Evolutionary conservation across 371 early-diverging fungal species (phyloP).

Genomic region (Nosema granulosis): DNA sequence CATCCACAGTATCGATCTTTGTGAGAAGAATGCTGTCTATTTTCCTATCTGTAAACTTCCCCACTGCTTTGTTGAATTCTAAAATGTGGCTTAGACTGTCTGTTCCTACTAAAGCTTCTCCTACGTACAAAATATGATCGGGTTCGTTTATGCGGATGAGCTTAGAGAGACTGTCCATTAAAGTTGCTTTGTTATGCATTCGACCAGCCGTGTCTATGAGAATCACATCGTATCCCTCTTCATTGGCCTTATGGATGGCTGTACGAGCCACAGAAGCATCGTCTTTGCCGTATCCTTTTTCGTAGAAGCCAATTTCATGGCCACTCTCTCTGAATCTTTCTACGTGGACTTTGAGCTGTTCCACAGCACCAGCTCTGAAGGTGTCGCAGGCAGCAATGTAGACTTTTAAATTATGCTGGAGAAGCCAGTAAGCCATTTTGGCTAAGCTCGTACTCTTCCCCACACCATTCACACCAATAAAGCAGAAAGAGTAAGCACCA

Average conservation of each 20-base stretch:
- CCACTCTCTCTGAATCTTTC: conserved; percentile 76
- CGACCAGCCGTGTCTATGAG: conserved; percentile 97
- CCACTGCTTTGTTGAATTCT: conserved; percentile 87
- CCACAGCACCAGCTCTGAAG: conserved; percentile 96
- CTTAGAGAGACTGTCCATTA: conserved; percentile 90
- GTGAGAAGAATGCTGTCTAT: conserved; percentile 93
- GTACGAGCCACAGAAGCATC: conserved; percentile 92
- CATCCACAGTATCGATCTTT: conserved; percentile 96
- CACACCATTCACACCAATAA: conserved; percentile 98
- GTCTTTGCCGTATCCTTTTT: conserved; percentile 95
- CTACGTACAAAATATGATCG: conserved; percentile 94
- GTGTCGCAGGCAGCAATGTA: conserved; percentile 98
- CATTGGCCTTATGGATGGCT: conserved; percentile 76
- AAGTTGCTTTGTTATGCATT: conserved; percentile 94
- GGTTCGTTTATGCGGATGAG: conserved; percentile 84
- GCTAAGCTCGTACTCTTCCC: conserved; percentile 92
- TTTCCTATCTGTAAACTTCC: conserved; percentile 72
- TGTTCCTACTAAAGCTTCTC: conserved; percentile 95
- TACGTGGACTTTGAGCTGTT: conserved; percentile 87
- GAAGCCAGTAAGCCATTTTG: conserved; percentile 90
- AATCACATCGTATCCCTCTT: conserved; percentile 83
- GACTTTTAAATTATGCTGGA: conserved; percentile 81
- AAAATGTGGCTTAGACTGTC: conserved; percentile 91
- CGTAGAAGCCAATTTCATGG: conserved; percentile 83
- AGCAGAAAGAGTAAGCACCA: conserved; percentile 80